Conservation (phyloP, 805 yeast species). For the Nakazawaea siamensis region DNA sequence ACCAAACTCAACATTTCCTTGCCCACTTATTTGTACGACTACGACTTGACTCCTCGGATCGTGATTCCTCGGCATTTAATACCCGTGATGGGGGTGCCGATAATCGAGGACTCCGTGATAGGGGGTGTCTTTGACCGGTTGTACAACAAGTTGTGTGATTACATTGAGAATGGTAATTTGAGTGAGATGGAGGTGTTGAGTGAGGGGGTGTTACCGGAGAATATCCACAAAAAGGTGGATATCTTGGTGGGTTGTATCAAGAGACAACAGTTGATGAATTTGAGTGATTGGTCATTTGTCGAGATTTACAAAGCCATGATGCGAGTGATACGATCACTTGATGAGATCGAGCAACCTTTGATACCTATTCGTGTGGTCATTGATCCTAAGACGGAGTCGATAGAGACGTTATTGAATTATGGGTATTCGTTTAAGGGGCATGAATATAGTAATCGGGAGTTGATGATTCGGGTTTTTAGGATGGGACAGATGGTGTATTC, state of each 20-base stretch:
- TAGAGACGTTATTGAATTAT: constrained; percentile 14
- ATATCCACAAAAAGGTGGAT: constrained; percentile 24
- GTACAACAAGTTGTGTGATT: constrained; percentile 24
- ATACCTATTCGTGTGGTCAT: constrained; percentile 16
- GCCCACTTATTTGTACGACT: constrained; percentile 64
- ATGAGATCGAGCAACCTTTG: constrained; percentile 21
- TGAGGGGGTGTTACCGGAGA: neutral
- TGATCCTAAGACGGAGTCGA: constrained; percentile 3
- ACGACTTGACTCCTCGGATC: constrained; percentile 40
- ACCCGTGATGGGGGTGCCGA: no score
- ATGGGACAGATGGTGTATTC: constrained; percentile 20
- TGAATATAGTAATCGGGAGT: constrained; percentile 24
- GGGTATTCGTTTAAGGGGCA: constrained; percentile 10
- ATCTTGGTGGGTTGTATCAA: constrained; percentile 36
- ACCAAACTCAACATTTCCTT: constrained; percentile 70
- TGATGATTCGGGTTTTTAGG: constrained; percentile 33
- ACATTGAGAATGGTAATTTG: constrained; percentile 12
- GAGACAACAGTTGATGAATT: constrained; percentile 40
- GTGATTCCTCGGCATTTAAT: constrained; percentile 12
- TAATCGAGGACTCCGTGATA: constrained; percentile 15
- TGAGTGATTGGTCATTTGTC: constrained; percentile 45
- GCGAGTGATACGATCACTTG: constrained; percentile 19
- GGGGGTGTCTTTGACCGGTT: constrained; percentile 22
- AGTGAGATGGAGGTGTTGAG: constrained; percentile 1
- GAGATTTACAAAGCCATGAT: constrained; percentile 25